phyloP scores from a whole-genome alignment of 768 basidiomycete genomes.

The Russula earlei region DNA sequence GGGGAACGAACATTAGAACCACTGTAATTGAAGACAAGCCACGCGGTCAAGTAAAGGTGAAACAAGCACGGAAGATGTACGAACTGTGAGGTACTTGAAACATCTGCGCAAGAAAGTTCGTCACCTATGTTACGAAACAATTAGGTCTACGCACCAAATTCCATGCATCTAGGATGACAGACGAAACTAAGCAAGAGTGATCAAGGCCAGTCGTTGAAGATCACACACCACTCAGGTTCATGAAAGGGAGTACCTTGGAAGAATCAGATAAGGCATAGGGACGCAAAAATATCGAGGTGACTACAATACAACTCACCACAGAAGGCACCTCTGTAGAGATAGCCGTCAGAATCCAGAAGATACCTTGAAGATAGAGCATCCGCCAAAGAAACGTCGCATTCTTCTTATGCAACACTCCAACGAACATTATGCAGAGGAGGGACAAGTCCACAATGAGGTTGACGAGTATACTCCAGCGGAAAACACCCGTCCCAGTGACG shows the following conservation, averaged over 20 bases:
- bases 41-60: not conserved
- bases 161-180: slow-evolving; percentile 10
- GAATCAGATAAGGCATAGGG: not conserved
- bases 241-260: slow-evolving; percentile 10
- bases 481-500: slow-evolving; percentile 6
- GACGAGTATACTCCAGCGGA: slow-evolving; percentile 14
- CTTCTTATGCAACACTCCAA: slow-evolving; percentile 14
- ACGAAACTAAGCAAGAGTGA: not conserved
- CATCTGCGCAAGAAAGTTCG: slow-evolving; percentile 4
- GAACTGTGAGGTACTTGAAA: slow-evolving; percentile 19
- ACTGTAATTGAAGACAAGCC: not conserved
- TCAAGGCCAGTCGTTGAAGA: not conserved
- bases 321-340: slow-evolving; percentile 12
- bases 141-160: slow-evolving; percentile 5
- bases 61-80: not conserved
- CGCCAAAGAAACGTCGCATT: slow-evolving; percentile 17
- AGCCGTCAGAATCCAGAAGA: slow-evolving; percentile 13
- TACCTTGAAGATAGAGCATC: slow-evolving; percentile 17
- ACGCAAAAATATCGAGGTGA: not conserved
- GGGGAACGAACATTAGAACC: slow-evolving; percentile 15
- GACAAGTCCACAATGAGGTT: slow-evolving; percentile 17
- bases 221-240: slow-evolving; percentile 15
- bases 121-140: not conserved
- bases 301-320: slow-evolving; percentile 5
- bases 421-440: slow-evolving; percentile 13